Conservation (phyloP, 441 rosid species). For the Isatis lusitanica region DNA sequence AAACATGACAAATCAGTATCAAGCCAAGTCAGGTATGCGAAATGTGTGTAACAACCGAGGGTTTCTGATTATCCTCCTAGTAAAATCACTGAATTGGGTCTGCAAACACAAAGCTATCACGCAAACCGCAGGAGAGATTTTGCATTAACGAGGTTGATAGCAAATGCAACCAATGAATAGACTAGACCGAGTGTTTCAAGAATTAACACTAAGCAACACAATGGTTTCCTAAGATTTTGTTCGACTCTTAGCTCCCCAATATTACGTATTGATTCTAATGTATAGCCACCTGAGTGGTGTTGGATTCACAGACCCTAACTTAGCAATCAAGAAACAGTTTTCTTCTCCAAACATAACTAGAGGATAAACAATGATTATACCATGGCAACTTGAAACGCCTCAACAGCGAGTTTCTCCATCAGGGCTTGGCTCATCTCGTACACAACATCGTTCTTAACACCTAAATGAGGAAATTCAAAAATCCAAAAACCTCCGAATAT, state of each 20-base stretch:
- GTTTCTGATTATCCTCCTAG: background rate
- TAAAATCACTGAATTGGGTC: background rate
- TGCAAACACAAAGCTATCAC: background rate
- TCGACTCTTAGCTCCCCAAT: too few species aligned
- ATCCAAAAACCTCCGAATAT: background rate
- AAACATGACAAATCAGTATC: constrained; percentile 1
- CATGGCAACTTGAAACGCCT: constrained; percentile 78
- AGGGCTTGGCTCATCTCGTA: constrained; percentile 60
- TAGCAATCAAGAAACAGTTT: constrained; percentile 22
- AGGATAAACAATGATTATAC: background rate
- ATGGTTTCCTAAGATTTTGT: too few species aligned
- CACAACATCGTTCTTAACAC: constrained; percentile 60
- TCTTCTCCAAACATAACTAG: background rate
- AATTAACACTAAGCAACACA: background rate
- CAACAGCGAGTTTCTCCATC: constrained; percentile 78
- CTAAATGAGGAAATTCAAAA: constrained; percentile 24
- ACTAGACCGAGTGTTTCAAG: background rate
- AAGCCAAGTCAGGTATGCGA: background rate
- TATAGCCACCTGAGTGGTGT: background rate
- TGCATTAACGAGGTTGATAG: background rate
- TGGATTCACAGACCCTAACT: constrained; percentile 17
- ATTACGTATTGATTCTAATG: background rate
- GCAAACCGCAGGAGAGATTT: background rate
- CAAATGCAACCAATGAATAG: background rate
- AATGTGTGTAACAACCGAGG: background rate